A percentile compares a stretch with the other conserved stretches of the same genome.
These are phyloP conservation scores for Parasitella parasitica DNA, from an alignment of 371 early-diverging fungal genomes.

Conservation along the genomic window DNA sequence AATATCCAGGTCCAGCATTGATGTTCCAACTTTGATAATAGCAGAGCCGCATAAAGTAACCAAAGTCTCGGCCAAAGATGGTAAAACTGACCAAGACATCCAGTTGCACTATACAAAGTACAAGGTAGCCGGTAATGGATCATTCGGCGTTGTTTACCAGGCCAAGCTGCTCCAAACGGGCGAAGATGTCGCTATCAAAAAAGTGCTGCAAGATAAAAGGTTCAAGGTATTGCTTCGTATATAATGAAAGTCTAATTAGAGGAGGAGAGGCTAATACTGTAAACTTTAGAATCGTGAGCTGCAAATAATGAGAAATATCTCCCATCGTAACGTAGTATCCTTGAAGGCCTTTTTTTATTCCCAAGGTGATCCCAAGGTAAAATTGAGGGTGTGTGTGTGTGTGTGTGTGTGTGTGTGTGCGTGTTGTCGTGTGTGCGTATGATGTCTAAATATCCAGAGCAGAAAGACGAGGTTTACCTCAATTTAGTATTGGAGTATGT, in stretches of 20 bases:
- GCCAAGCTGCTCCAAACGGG: slow-evolving; percentile 80
- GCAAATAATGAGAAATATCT: slow-evolving; percentile 81
- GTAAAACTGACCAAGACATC: slow-evolving; percentile 77
- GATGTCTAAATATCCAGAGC: too few species aligned
- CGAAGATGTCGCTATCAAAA: slow-evolving; percentile 92
- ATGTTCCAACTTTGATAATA: background rate
- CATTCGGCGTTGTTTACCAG: slow-evolving; percentile 96
- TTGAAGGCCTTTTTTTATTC: slow-evolving; percentile 80
- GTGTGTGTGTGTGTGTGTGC: too few species aligned
- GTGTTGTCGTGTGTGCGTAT: too few species aligned
- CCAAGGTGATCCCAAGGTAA: slow-evolving; percentile 52
- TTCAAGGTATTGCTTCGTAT: slow-evolving; percentile 72
- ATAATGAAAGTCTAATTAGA: too few species aligned
- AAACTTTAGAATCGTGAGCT: slow-evolving; percentile 76
- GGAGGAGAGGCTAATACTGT: background rate
- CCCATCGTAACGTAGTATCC: slow-evolving; percentile 77
- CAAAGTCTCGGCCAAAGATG: slow-evolving; percentile 73
- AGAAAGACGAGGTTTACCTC: slow-evolving; percentile 79
- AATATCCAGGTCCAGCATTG: too few species aligned
- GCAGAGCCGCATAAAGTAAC: slow-evolving; percentile 10
- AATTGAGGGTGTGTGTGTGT: too few species aligned
- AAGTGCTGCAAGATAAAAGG: slow-evolving; percentile 94
- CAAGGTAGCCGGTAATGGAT: slow-evolving; percentile 93
- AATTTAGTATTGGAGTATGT: slow-evolving; percentile 84
- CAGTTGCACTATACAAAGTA: slow-evolving; percentile 89